Conservation (phyloP, 331 rosid genomes). For the Telfairia occidentalis region DNA sequence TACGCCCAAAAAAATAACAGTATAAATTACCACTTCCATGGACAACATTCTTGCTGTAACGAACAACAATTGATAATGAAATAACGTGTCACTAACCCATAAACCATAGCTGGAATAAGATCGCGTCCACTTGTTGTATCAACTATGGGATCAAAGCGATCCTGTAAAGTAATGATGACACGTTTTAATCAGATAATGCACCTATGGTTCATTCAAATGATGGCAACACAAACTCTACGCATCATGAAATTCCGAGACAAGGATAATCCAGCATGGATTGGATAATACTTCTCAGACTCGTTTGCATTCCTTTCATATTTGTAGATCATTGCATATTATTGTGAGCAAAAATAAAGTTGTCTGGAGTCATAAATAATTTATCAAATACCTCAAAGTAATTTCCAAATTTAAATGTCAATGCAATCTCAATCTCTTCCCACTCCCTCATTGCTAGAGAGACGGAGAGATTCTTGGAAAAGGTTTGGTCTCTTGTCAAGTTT, state of each 20-base stretch:
- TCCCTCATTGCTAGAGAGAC: background rate
- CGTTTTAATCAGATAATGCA: background rate
- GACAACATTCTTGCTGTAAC: conserved; percentile 6
- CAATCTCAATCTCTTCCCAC: background rate
- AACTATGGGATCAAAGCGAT: conserved; percentile 86
- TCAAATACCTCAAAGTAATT: background rate
- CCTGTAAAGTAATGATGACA: conserved; percentile 32
- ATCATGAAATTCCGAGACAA: background rate
- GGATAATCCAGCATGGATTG: background rate
- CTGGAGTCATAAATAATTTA: background rate
- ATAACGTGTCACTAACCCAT: conserved; percentile 47
- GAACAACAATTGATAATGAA: conserved; percentile 2
- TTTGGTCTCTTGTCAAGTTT: too few relatives aligned
- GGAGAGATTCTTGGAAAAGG: too few relatives aligned
- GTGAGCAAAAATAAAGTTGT: background rate
- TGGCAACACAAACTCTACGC: background rate
- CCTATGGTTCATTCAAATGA: background rate
- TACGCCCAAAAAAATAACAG: too few relatives aligned
- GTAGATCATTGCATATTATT: background rate
- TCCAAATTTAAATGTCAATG: background rate
- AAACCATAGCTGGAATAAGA: conserved; percentile 95
- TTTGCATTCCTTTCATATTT: background rate
- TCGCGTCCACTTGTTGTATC: conserved; percentile 77
- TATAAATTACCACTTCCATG: conserved; percentile 4
- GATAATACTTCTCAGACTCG: background rate